Base-by-base conservation (phyloP, 2,329 filamentous ascomycete species). In the Neonectria punicea region DNA sequence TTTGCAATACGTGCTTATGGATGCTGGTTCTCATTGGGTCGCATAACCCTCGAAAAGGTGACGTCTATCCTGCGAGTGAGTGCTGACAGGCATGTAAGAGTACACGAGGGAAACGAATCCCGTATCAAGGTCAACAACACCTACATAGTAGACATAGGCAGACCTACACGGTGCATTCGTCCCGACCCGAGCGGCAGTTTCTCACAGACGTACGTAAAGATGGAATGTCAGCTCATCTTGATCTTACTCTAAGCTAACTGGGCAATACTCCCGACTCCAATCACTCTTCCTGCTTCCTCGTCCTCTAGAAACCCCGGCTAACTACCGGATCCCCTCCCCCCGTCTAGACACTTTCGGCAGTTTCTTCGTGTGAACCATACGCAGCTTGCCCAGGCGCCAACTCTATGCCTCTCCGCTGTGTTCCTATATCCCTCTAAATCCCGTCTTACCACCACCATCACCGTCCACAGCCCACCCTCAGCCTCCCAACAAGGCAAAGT, bases 211-310 rank as follows among this genome's bases (percentile, higher is more conserved):
- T 39, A 13, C 36, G 5, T 16, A 39, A n/a, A 14, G 5, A n/a
- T 5, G 14, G 14, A 6, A 8, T 39, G 55, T 60, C 22, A n/a
- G 22, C 39, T 44, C 53, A 55, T 25, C 5, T 39, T 39, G 14
- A n/a, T 20, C 4, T 25, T 13, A 10, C 34, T 41, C 43, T 30
- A 22, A 43, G 63, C 63, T 16, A 58, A 63, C 53, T 53, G 30
- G 56, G 66, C 11, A 64, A 68, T 56, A 22, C 30, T 63, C 44
- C 46, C 65, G 50, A 57, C 36, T 46, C 50, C 34, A 39, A 46
- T 59, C 46, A 47, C 53, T 34, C 43, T 22, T 43, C 25, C 32
- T 25, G 34, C 46, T 30, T 59, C 36, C 39, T 22, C 51, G 22
- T 43, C 43, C 49, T 50, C 44, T 28, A 32, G 54, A 30, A 25